Evolutionary conservation across 2,329 filamentous ascomycete genomes (phyloP), one percentile per base, ranked within the genome.

Genomic region (Akanthomyces lecanii): DNA sequence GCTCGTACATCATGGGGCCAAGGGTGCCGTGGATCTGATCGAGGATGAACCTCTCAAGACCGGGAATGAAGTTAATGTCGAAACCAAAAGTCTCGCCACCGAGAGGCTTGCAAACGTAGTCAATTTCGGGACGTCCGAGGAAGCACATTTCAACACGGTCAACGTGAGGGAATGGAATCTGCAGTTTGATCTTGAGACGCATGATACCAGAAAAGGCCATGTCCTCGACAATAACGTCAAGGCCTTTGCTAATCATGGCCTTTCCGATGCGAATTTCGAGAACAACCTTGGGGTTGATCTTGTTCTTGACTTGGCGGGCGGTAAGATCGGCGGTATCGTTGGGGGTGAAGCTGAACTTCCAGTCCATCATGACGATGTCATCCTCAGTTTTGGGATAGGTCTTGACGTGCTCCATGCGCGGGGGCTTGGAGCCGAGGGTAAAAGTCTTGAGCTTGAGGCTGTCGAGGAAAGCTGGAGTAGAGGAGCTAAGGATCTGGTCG

Each of bases 341-440:
- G 40, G 95, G 95, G 0, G 91, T 98, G 79, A 99, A 99, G 82
- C 94, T 98, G 77, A 99, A 99, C 72, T 96, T 97, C 95, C 95
- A 99, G 74, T 99, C 95, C 95, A 99, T 99, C 71, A 98, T 85
- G 48, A 99, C 92, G 64, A 93, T 88, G 72, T 99, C 95, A 66
- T 97, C 93, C 69, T 97, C 92, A 1, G 91, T 91, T 76, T 95
- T 96, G 63, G 94, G 94, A 70, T 99, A 97, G 0, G 95, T 97
- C 81, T 97, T 98, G 76, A 99, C 95, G 72, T 98, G 93, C 77
- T 99, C 95, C 81, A 99, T 85, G 36, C 95, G 88, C 6, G 96
- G 96, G 33, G 95, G 94, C 78, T 99, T 99, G 10, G 91, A 93
- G 62, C 95, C 95, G 16, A 99, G 84, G 0, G 93, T 91, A 75